Evolutionary conservation across 2,329 filamentous ascomycete genomes (phyloP).

Genomic region (Neonectria coccinea): DNA sequence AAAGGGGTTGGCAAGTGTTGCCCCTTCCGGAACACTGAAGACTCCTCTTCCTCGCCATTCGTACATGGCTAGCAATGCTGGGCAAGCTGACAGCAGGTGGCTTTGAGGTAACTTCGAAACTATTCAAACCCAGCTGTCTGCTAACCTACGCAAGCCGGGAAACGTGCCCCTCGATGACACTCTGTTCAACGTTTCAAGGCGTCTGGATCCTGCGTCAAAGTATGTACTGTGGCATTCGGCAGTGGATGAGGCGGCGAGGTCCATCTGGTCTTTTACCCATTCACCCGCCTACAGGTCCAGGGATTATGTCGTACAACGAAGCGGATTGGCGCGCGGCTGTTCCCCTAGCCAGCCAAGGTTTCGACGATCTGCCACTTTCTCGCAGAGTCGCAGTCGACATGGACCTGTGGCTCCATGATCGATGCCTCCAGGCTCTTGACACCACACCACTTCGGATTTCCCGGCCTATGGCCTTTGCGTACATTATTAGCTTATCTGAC

Average conservation of each 20-base stretch:
- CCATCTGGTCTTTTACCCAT: conserved; percentile 23
- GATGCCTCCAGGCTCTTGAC: background rate
- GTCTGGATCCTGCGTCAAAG: conserved; percentile 34
- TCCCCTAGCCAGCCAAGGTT: conserved; percentile 34
- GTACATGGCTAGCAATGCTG: background rate
- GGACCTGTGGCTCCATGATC: background rate
- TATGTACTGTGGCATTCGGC: conserved; percentile 16
- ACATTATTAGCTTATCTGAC: background rate
- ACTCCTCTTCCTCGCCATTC: background rate
- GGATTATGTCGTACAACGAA: conserved; percentile 26
- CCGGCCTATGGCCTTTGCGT: background rate
- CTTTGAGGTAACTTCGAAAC: conserved; percentile 18
- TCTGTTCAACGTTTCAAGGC: conserved; percentile 16
- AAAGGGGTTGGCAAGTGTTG: background rate
- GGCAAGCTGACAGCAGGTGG: conserved; percentile 4
- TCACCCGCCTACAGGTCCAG: conserved; percentile 31
- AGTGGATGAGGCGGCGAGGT: conserved; percentile 16
- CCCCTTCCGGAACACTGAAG: background rate
- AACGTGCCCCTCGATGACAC: conserved; percentile 16
- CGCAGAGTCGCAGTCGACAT: background rate
- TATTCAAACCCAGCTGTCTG: conserved; percentile 26
- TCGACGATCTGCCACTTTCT: conserved; percentile 23
- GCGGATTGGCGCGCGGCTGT: conserved; percentile 34
- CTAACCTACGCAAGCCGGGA: conserved; percentile 11
- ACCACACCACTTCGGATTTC: background rate